Evolutionary conservation across 148 eudicot species (phyloP), one percentile per base, ranked within the genome.

Genomic region (Persicaria tinctoria): DNA sequence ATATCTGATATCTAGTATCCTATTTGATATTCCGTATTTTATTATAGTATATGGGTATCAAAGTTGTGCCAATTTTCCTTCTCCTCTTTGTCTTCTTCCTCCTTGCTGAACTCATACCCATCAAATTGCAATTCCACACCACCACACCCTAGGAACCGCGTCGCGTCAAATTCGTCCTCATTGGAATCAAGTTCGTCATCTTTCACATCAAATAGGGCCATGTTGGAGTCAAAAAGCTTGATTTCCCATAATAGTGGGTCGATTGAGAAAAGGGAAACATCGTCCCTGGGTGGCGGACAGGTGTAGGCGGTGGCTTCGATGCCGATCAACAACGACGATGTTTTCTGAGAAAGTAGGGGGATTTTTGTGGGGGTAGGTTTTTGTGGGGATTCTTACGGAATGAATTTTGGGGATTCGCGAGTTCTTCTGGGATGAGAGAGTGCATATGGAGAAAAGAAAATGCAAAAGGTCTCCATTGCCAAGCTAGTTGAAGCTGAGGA

Each of bases 291-390:
- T 12, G 90, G 90, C 20, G 87, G 90, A 45, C 91, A 89, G 73
- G 97, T 89, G 86, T 86, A 95, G 68, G 92, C 87, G 75, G 98
- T 94, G 48, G 97, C 95, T 46, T 89, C 91, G 54, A 83, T 81
- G 71, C 89, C 91, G 14, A 78, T 48, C 74, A 76, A 73, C n/a
- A 79, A 71, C 16, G 82, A 49, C 4, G 49, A n/a, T 51, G 59
- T 46, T 68, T 41, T 66, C 51, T 32, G 62, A 5, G 41, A 16
- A 47, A 66, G 76, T n/a, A 7, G 38, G 14, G 13, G 64, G 53
- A 32, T 23, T 74, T 45, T 74, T 14, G 12, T 73, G 55, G 73
- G 73, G 7, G 72, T 76, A 44, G 32, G 80, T 2, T 74, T 83
- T 78, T 0, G 77, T 76, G 56, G 64, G 82, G 50, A 81, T 85